Evolutionary conservation across 179 eudicot species (phyloP).

Genomic region (Pouteria campechiana): DNA sequence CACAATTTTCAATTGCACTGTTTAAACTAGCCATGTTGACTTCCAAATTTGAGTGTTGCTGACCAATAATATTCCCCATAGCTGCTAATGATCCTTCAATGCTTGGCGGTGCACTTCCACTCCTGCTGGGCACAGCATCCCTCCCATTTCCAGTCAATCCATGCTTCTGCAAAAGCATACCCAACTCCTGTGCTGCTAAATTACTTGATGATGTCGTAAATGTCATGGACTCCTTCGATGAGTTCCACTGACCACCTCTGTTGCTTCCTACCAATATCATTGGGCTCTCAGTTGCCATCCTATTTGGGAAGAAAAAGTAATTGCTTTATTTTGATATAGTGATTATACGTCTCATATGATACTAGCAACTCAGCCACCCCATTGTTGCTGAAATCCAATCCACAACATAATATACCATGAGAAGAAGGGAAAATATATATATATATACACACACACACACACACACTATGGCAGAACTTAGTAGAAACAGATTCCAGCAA

Average conservation of each 20-base stretch:
- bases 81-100: constrained; percentile 61
- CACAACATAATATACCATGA: too few species aligned
- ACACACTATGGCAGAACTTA: too few species aligned
- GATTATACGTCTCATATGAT: too few species aligned
- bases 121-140: constrained; percentile 31
- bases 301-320: too few species aligned
- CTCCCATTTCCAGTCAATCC: constrained; percentile 18
- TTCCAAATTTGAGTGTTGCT: constrained; percentile 15
- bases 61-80: constrained; percentile 21
- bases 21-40: constrained; percentile 15
- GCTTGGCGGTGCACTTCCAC: constrained; percentile 73
- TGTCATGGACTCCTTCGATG: constrained; percentile 25
- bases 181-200: constrained; percentile 31
- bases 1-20: constrained; percentile 13
- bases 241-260: constrained; percentile 44
- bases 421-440: too few species aligned
- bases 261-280: constrained; percentile 38
- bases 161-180: constrained; percentile 33
- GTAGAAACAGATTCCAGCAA: too few species aligned
- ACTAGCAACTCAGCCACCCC: too few species aligned
- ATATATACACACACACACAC: too few species aligned
- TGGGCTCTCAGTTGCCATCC: constrained; percentile 67
- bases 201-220: constrained; percentile 23
- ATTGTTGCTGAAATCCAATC: too few species aligned
- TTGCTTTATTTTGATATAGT: too few species aligned